Percentiles rank a stretch among this genome's conserved stretches.
These are phyloP conservation scores for Psilocybe cyanescens DNA, from an alignment of 768 basidiomycete species.

Conservation along the genomic window DNA sequence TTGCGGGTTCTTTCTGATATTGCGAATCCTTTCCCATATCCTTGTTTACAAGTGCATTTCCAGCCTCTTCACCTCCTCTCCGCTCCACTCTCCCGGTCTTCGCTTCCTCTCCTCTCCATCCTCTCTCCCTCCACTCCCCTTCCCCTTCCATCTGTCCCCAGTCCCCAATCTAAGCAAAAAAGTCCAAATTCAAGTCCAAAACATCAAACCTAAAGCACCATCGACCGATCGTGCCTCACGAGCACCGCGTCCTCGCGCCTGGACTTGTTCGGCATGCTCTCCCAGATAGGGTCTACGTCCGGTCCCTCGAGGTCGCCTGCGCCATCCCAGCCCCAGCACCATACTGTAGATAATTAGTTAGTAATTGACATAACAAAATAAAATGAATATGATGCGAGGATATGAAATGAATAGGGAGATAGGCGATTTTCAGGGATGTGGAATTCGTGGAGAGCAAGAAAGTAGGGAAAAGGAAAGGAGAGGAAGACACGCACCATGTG, in stretches of 20 bases:
- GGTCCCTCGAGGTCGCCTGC: constrained; percentile 98
- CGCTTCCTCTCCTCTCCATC: no score
- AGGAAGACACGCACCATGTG: constrained; percentile 67
- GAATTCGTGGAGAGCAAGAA: no score
- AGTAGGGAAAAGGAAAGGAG: not conserved
- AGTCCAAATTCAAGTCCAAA: not conserved
- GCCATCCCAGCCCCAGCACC: constrained; percentile 99
- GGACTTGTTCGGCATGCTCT: constrained; percentile 73
- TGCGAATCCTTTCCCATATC: no score
- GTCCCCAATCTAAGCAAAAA: not conserved
- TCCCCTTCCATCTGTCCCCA: not conserved
- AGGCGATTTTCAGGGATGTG: no score
- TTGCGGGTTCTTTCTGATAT: no score
- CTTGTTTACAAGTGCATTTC: no score
- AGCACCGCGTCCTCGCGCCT: constrained; percentile 58
- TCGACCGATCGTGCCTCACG: constrained; percentile 70
- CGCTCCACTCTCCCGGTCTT: no score
- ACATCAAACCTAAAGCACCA: constrained; percentile 21
- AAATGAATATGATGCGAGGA: not conserved
- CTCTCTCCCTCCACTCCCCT: not conserved
- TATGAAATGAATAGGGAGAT: no score
- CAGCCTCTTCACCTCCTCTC: no score
- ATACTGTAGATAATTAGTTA: constrained; percentile 55
- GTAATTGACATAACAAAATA: not conserved
- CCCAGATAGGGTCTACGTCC: constrained; percentile 98